Percentiles rank a stretch among this genome's conserved stretches.
Evolutionary conservation across 148 eudicot genomes (phyloP).

Genomic region (Arctostaphylos glauca): DNA sequence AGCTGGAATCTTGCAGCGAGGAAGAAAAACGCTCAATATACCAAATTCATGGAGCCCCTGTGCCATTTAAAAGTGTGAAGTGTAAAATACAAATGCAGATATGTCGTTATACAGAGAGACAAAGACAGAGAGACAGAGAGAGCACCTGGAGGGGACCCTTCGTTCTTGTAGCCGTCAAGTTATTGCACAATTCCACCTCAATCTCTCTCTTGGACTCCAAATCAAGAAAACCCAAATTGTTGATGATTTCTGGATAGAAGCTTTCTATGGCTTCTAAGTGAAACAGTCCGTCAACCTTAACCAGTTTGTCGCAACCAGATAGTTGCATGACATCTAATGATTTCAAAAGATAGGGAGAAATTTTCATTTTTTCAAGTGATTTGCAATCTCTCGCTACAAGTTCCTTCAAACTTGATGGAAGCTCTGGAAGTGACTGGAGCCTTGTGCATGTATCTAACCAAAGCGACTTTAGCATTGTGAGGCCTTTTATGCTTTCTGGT

Average conservation of each 20-base stretch:
- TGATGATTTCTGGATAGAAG: neutral
- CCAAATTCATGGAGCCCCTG: constrained; percentile 21
- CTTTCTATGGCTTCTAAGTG: constrained; percentile 12
- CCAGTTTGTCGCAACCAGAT: constrained; percentile 14
- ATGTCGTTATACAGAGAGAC: too few species aligned
- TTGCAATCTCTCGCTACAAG: constrained; percentile 9
- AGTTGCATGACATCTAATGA: neutral
- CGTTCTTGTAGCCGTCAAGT: constrained; percentile 2
- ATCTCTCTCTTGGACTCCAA: neutral
- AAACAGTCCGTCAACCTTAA: constrained; percentile 12
- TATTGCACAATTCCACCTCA: constrained; percentile 13
- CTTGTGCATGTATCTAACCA: constrained; percentile 11
- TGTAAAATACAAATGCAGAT: neutral
- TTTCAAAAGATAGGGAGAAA: constrained; percentile 6
- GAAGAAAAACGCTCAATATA: constrained; percentile 18
- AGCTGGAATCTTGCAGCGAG: constrained; percentile 8
- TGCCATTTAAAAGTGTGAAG: neutral
- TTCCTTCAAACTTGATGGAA: constrained; percentile 20
- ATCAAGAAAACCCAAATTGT: constrained; percentile 3
- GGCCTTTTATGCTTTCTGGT: constrained; percentile 16
- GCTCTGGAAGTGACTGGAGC: constrained; percentile 17
- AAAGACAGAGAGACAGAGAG: neutral
- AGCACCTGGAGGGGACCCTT: constrained; percentile 17
- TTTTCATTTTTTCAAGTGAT: constrained; percentile 12
- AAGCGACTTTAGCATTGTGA: constrained; percentile 6